Conservation (phyloP, 2,329 filamentous ascomycete genomes). For the Trichoderma asperellum region DNA sequence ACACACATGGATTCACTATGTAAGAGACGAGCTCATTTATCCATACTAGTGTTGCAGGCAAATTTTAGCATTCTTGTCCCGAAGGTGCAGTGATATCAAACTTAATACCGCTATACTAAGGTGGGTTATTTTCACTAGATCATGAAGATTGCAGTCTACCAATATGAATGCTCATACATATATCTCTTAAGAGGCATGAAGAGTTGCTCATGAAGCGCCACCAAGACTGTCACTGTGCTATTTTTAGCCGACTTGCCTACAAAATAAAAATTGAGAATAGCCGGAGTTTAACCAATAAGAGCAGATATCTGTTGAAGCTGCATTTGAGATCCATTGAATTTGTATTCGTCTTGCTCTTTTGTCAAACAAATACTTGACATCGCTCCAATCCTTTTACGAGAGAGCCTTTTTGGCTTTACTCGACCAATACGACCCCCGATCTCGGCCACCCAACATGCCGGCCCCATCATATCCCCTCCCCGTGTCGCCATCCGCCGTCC, state of each 20-base stretch:
- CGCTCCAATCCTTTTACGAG: neutral
- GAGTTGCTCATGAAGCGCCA: neutral
- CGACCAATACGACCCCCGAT: neutral
- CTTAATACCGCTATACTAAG: too few species aligned
- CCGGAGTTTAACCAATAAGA: neutral
- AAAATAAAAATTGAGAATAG: neutral
- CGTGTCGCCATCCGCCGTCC: slow-evolving; percentile 35
- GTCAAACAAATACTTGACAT: neutral
- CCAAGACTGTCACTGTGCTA: neutral
- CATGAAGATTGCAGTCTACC: too few species aligned
- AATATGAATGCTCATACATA: neutral
- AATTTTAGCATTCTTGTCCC: too few species aligned
- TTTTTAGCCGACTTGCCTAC: neutral
- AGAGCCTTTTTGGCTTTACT: neutral
- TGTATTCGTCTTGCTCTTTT: neutral
- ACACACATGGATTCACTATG: too few species aligned
- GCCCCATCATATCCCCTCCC: slow-evolving; percentile 36
- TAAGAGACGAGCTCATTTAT: too few species aligned
- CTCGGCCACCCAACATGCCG: slow-evolving; percentile 36
- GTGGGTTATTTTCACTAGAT: too few species aligned
- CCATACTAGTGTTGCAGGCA: too few species aligned
- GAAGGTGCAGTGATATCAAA: too few species aligned
- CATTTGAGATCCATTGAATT: neutral
- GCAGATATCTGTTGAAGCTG: neutral
- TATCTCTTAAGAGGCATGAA: neutral